Evolutionary conservation across 306 rosid species (phyloP), one percentile per base, ranked within the genome.

Genomic region (Cicer bijugum): DNA sequence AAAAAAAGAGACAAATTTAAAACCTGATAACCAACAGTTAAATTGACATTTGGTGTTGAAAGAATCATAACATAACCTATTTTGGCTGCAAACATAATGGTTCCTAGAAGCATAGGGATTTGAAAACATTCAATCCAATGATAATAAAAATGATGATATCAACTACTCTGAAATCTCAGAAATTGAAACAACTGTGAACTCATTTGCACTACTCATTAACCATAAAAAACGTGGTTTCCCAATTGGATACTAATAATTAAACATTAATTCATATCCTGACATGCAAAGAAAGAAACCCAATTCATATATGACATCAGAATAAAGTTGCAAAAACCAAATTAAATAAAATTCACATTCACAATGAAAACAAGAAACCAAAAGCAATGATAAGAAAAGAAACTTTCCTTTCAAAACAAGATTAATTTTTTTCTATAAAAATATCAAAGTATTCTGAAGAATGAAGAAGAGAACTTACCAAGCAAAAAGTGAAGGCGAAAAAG

Each of bases 401-500:
- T 7, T 59, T 67, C 8, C 75, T 69, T 75, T 64, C 1, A 47
- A 40, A 28, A 12, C 33, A 75, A 71, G 68, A 71, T 19, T 57
- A 7, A 10, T 9, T 59, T 75, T 75, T 67, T 61, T 55, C 10
- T 12, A 51, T 7, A n/a, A 48, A 69, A 50, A 81, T 3, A 45
- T 28, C 11, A 67, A 48, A 61, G 52, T 50, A 50, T 38, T 58
- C 6, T 16, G 9, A 7, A 53, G 72, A 72, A 55, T n/a, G 6
- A 23, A 76, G 75, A 55, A 28, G 40, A 60, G 35, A 69, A 69
- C 69, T 84, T 50, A 83, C 72, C 82, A 74, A 67, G 45, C 2
- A 70, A 17, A 40, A 71, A 35, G 16, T 10, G 2, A 9, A 33
- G 33, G 19, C 4, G 35, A 17, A 44, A 47, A 20, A 39, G 50